These are phyloP conservation scores for Colletotrichum theobromicola DNA, from an alignment of 2,329 filamentous ascomycete genomes.

Conservation along the genomic window DNA sequence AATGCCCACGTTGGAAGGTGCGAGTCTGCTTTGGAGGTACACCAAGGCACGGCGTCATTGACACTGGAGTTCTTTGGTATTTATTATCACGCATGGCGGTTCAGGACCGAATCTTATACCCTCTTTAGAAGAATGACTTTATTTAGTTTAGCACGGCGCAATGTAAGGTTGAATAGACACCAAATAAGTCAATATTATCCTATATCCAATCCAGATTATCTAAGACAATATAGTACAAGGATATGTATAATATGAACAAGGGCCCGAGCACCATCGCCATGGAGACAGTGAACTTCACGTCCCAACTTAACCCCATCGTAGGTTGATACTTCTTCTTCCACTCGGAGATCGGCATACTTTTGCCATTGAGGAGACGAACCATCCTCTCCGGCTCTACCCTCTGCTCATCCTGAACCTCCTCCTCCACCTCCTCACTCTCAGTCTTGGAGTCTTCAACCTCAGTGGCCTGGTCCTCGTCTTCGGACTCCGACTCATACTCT, in stretches of 20 bases:
- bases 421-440: not conserved
- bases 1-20: slow-evolving; percentile 21
- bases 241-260: not conserved
- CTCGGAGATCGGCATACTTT: not conserved
- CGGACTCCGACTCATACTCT: not conserved
- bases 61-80: not conserved
- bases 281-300: not conserved
- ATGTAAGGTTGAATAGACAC: not conserved
- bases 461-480: not conserved
- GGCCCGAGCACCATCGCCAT: not conserved
- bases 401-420: not conserved
- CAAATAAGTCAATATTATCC: not conserved
- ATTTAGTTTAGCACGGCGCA: not conserved
- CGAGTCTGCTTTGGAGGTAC: slow-evolving; percentile 24
- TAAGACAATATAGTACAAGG: not conserved
- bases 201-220: not conserved
- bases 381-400: not conserved
- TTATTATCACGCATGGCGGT: not conserved
- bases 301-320: not conserved
- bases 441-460: not conserved
- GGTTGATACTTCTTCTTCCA: not conserved
- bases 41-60: slow-evolving; percentile 11
- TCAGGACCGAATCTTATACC: not conserved
- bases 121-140: not conserved
- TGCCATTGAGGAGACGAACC: not conserved